A percentile compares a stretch with the other conserved stretches of the same genome.
Conservation (phyloP, 2,329 filamentous ascomycete genomes). For the Apiospora kogelbergensis region DNA sequence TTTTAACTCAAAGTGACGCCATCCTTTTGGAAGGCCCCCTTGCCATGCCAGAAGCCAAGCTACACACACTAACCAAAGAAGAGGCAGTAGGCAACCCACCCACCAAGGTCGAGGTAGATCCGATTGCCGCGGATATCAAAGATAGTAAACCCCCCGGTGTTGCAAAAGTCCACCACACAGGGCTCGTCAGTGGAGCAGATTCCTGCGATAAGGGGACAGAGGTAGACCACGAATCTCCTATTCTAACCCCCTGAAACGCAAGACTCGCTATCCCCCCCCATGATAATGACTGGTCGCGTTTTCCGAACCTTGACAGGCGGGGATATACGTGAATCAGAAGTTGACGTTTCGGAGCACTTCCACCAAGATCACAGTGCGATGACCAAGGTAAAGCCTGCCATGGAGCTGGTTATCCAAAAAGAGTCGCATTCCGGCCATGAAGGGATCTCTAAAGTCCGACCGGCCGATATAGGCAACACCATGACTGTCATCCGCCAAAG, state of each 20-base stretch:
- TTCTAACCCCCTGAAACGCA: slow-evolving; percentile 16
- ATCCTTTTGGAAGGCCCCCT: not conserved
- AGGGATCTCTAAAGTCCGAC: slow-evolving; percentile 8
- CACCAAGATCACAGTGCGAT: slow-evolving; percentile 17
- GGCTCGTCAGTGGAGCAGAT: slow-evolving; percentile 17
- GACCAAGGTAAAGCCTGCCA: slow-evolving; percentile 22
- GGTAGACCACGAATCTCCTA: slow-evolving; percentile 18
- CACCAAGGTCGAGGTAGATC: not conserved
- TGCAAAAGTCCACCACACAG: slow-evolving; percentile 17
- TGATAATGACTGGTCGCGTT: slow-evolving; percentile 14
- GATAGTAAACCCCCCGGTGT: slow-evolving; percentile 5
- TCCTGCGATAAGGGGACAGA: slow-evolving; percentile 19
- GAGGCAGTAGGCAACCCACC: not conserved
- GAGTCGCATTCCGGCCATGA: slow-evolving; percentile 2
- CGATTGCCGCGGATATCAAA: not conserved
- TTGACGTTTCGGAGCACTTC: slow-evolving; percentile 20
- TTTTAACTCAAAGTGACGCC: slow-evolving; percentile 20
- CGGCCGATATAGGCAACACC: not conserved
- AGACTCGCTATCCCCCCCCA: not conserved
- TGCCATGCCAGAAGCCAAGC: not conserved
- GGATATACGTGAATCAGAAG: slow-evolving; percentile 17
- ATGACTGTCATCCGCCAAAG: slow-evolving; percentile 10
- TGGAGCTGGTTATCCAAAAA: not conserved
- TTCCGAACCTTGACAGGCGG: slow-evolving; percentile 17
- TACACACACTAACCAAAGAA: not conserved